Conservation (phyloP, 768 basidiomycete genomes). For the Agaricus sinodeliciosus region DNA sequence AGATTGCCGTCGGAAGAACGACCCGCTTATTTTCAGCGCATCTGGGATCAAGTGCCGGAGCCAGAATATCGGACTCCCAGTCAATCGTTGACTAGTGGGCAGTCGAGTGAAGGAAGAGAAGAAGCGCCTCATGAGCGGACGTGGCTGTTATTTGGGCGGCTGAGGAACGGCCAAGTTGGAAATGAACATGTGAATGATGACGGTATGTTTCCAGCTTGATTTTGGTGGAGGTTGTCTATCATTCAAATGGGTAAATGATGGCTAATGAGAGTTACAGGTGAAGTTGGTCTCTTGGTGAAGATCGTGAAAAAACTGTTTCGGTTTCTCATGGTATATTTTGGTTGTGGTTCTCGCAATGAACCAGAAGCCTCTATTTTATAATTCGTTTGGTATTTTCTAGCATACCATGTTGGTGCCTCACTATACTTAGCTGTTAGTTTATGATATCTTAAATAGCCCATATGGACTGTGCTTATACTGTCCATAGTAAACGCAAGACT, state of each 20-base stretch:
- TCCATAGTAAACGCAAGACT: too few species aligned
- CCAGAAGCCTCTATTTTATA: background rate
- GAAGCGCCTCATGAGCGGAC: background rate
- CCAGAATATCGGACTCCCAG: background rate
- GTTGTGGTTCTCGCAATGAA: background rate
- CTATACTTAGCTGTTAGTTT: too few species aligned
- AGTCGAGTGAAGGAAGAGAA: too few species aligned
- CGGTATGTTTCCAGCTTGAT: background rate
- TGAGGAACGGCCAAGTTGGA: background rate
- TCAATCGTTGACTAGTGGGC: too few species aligned
- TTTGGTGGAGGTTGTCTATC: too few species aligned
- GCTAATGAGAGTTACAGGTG: background rate
- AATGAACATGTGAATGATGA: background rate
- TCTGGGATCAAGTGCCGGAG: background rate
- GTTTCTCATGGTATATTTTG: background rate
- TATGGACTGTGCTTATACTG: too few species aligned
- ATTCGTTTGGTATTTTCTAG: too few species aligned
- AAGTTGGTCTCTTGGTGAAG: background rate
- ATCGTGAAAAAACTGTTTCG: background rate
- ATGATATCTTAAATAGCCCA: too few species aligned
- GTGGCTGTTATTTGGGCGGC: background rate
- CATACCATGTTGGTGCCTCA: too few species aligned
- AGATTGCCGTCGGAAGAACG: background rate
- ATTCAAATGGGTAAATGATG: too few species aligned
- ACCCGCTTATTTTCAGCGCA: background rate